Percentiles rank a stretch among this genome's conserved stretches.
These are phyloP conservation scores for Cadophora sp. DNA, from an alignment of 2,329 filamentous ascomycete genomes.

Conservation along the genomic window DNA sequence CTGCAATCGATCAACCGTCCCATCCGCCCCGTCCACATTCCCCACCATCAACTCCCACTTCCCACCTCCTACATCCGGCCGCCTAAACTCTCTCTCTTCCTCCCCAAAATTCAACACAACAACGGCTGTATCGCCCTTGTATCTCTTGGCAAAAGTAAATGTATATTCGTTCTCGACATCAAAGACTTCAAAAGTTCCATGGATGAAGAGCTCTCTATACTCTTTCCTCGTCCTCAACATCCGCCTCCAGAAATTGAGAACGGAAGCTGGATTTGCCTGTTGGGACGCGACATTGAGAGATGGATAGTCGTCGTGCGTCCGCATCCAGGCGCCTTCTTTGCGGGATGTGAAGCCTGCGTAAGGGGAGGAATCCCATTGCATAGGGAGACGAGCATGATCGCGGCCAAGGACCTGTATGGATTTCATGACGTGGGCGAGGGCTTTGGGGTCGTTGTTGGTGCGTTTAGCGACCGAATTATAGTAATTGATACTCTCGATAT, in stretches of 20 bases:
- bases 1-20: slow-evolving; percentile 33
- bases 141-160: slow-evolving; percentile 53
- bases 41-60: slow-evolving; percentile 39
- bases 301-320: slow-evolving; percentile 58
- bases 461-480: slow-evolving; percentile 53
- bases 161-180: slow-evolving; percentile 54
- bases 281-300: slow-evolving; percentile 65
- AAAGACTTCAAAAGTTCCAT: slow-evolving; percentile 62
- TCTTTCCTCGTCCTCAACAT: slow-evolving; percentile 45
- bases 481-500: slow-evolving; percentile 57
- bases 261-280: slow-evolving; percentile 31
- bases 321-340: slow-evolving; percentile 63
- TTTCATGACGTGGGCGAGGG: slow-evolving; percentile 54
- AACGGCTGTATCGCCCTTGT: slow-evolving; percentile 44
- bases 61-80: slow-evolving; percentile 30
- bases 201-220: slow-evolving; percentile 66
- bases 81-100: slow-evolving; percentile 40
- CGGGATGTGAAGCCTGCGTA: slow-evolving; percentile 67
- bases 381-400: slow-evolving; percentile 71
- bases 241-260: slow-evolving; percentile 43
- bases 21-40: slow-evolving; percentile 27
- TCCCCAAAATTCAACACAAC: slow-evolving; percentile 56
- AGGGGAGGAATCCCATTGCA: slow-evolving; percentile 65
- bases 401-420: slow-evolving; percentile 53
- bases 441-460: slow-evolving; percentile 42